Evolutionary conservation across 495 filamentous ascomycete genomes (phyloP).

Genomic region (Xylaria venustula): DNA sequence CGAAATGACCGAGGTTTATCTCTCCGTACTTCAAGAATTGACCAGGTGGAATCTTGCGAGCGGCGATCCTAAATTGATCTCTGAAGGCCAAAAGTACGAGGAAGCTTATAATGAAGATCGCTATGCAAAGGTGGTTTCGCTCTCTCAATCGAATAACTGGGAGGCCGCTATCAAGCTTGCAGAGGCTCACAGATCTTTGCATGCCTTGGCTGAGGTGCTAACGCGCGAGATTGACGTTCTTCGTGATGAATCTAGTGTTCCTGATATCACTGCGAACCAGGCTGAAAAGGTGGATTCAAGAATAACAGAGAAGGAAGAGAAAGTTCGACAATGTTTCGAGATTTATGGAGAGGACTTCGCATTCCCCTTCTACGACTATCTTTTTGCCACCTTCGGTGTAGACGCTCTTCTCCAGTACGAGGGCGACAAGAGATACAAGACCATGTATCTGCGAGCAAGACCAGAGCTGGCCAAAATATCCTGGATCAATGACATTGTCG

Average conservation of each 20-base stretch:
- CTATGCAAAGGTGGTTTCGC: constrained; percentile 41
- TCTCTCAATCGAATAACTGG: constrained; percentile 67
- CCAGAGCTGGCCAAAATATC: constrained; percentile 70
- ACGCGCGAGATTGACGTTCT: constrained; percentile 39
- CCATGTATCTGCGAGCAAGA: constrained; percentile 69
- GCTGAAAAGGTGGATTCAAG: constrained; percentile 26
- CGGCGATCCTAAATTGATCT: constrained; percentile 31
- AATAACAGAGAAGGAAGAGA: constrained; percentile 34
- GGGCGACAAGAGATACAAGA: constrained; percentile 64
- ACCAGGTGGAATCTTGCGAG: constrained; percentile 37
- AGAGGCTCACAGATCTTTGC: constrained; percentile 69
- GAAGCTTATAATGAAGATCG: constrained; percentile 37
- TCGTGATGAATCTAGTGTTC: constrained; percentile 22
- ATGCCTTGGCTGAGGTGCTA: constrained; percentile 62
- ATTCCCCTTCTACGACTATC: constrained; percentile 71
- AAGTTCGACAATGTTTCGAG: constrained; percentile 62
- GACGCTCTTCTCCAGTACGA: constrained; percentile 66
- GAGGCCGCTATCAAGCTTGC: constrained; percentile 70
- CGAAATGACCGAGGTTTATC: constrained; percentile 44
- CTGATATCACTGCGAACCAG: constrained; percentile 19
- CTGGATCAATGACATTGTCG: constrained; percentile 89
- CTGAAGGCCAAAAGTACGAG: constrained; percentile 36
- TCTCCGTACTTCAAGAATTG: constrained; percentile 42
- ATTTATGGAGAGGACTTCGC: constrained; percentile 76
- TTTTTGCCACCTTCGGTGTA: constrained; percentile 64